Base-by-base conservation (phyloP, 2,329 filamentous ascomycete genomes). In the Colletotrichum limetticola region DNA sequence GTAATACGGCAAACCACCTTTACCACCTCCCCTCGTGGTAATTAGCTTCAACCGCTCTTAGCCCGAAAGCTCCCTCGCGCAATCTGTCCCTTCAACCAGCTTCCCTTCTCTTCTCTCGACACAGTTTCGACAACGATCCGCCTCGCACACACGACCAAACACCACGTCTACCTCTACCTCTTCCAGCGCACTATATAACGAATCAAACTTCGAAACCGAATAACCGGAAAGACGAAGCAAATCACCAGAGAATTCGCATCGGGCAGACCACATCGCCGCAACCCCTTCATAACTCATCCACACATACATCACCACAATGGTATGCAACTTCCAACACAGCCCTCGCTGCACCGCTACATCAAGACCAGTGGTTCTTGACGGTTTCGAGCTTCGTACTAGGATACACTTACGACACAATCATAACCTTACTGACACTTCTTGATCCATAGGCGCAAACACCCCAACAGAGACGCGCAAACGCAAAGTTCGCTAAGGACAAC, bases 381-480 rank as follows among this genome's bases (percentile, higher is more conserved):
- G n/a, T 42, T 60, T 35, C 19, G 9, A 49, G 5, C 24, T 26
- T 53, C 5, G n/a, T 35, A 32, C 14, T 16, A 16, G 30, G 42
- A 35, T 37, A 12, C 28, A 19, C 16, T 14, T 30, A 19, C 16
- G 37, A 14, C 30, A 26, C 59, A 24, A 14, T 28, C 16, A 12
- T 14, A n/a, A n/a, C 14, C 4, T 22, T 37, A 26, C 72, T 72
- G 30, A 67, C 63, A 28, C 42, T 49, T 12, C n/a, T 32, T 16
- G 3, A 24, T 19, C 28, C 11, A 24, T 79, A 95, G 93, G 93
- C 91, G 78, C 94, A 96, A 92, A 97, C 94, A 77, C 94, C 92
- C 77, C 90, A 94, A 83, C 94, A 97, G 87, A 92, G 94, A 82
- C 91, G 91, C 80, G 91, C 92, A 75, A 97, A 97, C 86, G 90